These are phyloP conservation scores for Hericium rajendrae DNA, from an alignment of 768 basidiomycete genomes.

Conservation along the genomic window DNA sequence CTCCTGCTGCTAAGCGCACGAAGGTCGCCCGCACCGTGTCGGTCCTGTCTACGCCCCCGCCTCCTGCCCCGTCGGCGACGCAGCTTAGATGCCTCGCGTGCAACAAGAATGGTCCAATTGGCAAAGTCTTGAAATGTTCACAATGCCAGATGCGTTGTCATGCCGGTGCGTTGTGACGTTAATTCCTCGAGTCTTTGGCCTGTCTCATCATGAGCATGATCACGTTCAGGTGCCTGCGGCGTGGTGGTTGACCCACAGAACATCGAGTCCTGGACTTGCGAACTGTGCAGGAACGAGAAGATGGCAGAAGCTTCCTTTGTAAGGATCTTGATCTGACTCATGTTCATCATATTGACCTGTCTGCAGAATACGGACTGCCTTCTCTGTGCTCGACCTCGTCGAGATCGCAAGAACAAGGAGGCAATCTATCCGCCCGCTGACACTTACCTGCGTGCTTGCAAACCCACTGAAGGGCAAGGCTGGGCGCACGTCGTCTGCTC, in stretches of 20 bases:
- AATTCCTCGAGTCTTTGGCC: neutral
- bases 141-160: slow-evolving; percentile 74
- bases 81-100: slow-evolving; percentile 72
- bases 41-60: slow-evolving; percentile 56
- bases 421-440: slow-evolving; percentile 40
- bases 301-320: slow-evolving; percentile 76
- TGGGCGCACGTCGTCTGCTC: slow-evolving; percentile 92
- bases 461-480: slow-evolving; percentile 87
- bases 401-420: slow-evolving; percentile 38
- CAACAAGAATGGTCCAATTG: slow-evolving; percentile 60
- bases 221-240: slow-evolving; percentile 51
- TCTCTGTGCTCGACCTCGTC: slow-evolving; percentile 59
- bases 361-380: slow-evolving; percentile 73
- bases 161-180: slow-evolving; percentile 42
- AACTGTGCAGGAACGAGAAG: slow-evolving; percentile 80
- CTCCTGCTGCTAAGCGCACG: slow-evolving; percentile 49
- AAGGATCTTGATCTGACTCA: slow-evolving; percentile 15
- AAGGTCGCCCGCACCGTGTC: slow-evolving; percentile 42
- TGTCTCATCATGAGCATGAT: slow-evolving; percentile 1
- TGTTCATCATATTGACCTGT: neutral
- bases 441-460: slow-evolving; percentile 65
- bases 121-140: slow-evolving; percentile 75
- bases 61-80: slow-evolving; percentile 36
- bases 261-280: slow-evolving; percentile 75
- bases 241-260: slow-evolving; percentile 52